These are phyloP conservation scores for Austroboletus niveus DNA, from an alignment of 1,284 basidiomycete genomes.

Conservation along the genomic window DNA sequence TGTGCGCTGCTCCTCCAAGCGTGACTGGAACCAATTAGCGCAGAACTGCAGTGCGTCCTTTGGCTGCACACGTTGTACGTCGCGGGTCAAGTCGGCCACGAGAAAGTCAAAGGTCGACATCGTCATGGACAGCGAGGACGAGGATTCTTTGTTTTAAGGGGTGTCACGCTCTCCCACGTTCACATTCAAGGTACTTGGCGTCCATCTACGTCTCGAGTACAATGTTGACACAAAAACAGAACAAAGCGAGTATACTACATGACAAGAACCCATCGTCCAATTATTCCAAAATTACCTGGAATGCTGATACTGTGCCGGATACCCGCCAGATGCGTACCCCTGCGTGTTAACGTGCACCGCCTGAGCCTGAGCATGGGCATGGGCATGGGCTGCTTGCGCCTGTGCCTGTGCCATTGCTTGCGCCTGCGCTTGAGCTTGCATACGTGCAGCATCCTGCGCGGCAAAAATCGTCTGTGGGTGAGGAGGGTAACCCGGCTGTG, in stretches of 20 bases:
- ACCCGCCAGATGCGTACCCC: conserved; percentile 27
- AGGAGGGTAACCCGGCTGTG: conserved; percentile 39
- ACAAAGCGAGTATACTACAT: conserved; percentile 12
- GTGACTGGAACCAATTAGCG: conserved; percentile 91
- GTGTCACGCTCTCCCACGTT: conserved; percentile 26
- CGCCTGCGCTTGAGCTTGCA: conserved; percentile 41
- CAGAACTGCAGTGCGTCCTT: conserved; percentile 92
- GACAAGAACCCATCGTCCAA: background rate
- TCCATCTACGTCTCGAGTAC: too few relatives aligned
- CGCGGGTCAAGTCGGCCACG: conserved; percentile 84
- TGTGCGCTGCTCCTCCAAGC: conserved; percentile 79
- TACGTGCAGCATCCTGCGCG: conserved; percentile 34
- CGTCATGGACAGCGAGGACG: conserved; percentile 16
- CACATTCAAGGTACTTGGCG: background rate
- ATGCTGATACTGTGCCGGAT: conserved; percentile 34
- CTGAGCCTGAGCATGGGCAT: conserved; percentile 37
- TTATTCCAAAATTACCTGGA: conserved; percentile 20
- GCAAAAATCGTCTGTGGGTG: conserved; percentile 36
- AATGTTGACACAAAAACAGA: conserved; percentile 2
- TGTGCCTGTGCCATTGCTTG: conserved; percentile 42
- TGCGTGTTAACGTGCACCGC: conserved; percentile 26
- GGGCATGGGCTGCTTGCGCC: conserved; percentile 10
- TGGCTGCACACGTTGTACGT: conserved; percentile 82
- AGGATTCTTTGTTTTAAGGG: conserved; percentile 4
- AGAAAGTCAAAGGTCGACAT: conserved; percentile 76